These are phyloP conservation scores for Eudorina sp. DNA, from an alignment of 139 green algal genomes.

Conservation along the genomic window DNA sequence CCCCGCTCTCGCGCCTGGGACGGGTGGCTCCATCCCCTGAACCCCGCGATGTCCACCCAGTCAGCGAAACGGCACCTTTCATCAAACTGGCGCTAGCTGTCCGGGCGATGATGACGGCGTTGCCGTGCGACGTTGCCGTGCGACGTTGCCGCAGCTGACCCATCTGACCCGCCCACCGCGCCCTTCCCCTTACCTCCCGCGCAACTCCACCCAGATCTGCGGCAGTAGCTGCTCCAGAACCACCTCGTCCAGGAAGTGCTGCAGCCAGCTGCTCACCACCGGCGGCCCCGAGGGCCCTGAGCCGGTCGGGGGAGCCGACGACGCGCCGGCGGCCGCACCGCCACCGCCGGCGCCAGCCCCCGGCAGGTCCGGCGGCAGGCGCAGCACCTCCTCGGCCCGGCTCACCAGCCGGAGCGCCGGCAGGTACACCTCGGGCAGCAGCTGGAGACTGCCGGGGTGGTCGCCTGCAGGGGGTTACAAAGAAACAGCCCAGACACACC, in stretches of 20 bases:
- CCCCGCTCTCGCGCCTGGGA: too few species aligned
- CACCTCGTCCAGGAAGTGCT: conserved; percentile 35
- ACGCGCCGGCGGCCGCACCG: background rate
- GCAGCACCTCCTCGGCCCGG: conserved; percentile 27
- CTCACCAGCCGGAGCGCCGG: conserved; percentile 25
- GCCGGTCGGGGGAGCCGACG: background rate
- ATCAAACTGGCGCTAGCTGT: too few species aligned
- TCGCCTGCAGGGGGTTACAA: conserved; percentile 27
- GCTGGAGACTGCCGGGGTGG: conserved; percentile 10
- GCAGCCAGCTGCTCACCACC: conserved; percentile 33
- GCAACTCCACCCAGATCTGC: conserved; percentile 70
- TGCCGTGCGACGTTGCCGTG: too few species aligned
- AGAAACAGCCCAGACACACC: background rate
- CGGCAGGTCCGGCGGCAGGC: conserved; percentile 35
- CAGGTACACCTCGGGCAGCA: conserved; percentile 48
- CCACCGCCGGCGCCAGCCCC: background rate
- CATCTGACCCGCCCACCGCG: background rate
- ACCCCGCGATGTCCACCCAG: too few species aligned
- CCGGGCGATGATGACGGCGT: too few species aligned
- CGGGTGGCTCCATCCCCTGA: too few species aligned
- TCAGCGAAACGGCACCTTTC: too few species aligned
- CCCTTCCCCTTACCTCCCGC: conserved; percentile 42
- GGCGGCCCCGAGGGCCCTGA: background rate
- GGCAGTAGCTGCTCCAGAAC: conserved; percentile 72
- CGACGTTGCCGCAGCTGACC: too few species aligned